Percentiles rank a stretch among this genome's conserved stretches.
These are phyloP conservation scores for Suhomyces emberorum DNA, from an alignment of 805 yeast species.

Conservation along the genomic window DNA sequence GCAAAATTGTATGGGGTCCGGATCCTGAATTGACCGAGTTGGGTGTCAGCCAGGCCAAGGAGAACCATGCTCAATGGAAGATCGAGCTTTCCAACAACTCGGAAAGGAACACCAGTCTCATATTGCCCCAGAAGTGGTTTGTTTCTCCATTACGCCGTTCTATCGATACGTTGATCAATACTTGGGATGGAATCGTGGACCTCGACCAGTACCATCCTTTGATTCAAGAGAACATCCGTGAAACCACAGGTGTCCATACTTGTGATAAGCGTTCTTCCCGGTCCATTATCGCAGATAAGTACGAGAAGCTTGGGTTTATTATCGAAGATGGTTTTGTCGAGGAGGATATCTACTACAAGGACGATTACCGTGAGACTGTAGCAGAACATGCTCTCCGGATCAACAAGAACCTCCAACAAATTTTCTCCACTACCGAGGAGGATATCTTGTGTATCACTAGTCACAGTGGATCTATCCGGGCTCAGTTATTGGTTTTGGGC, in stretches of 20 bases:
- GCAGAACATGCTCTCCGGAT: conserved; percentile 38
- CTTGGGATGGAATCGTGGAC: conserved; percentile 40
- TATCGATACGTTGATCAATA: conserved; percentile 44
- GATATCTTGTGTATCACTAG: conserved; percentile 42
- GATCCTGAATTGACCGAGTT: conserved; percentile 49
- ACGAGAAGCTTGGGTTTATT: conserved; percentile 31
- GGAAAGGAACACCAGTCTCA: conserved; percentile 1
- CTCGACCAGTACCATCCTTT: conserved; percentile 26
- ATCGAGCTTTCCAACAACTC: conserved; percentile 28
- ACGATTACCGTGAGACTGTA: conserved; percentile 37
- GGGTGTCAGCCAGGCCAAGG: conserved; percentile 45
- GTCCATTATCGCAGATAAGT: conserved; percentile 37
- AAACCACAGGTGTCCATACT: conserved; percentile 48
- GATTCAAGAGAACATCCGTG: conserved; percentile 46
- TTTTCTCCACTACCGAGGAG: conserved; percentile 23
- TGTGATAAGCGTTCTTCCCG: conserved; percentile 46
- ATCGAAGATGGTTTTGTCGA: conserved; percentile 47
- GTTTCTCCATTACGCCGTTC: conserved; percentile 53
- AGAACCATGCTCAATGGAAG: conserved; percentile 41
- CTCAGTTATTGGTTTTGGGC: conserved; percentile 44
- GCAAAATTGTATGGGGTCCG: conserved; percentile 47
- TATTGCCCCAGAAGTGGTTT: conserved; percentile 40
- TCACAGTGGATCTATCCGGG: conserved; percentile 50
- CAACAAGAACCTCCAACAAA: conserved; percentile 34
- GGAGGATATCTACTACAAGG: conserved; percentile 42